These are phyloP conservation scores for Coniosporium tulheliwenetii DNA, from an alignment of 2,329 filamentous ascomycete genomes.

Conservation along the genomic window DNA sequence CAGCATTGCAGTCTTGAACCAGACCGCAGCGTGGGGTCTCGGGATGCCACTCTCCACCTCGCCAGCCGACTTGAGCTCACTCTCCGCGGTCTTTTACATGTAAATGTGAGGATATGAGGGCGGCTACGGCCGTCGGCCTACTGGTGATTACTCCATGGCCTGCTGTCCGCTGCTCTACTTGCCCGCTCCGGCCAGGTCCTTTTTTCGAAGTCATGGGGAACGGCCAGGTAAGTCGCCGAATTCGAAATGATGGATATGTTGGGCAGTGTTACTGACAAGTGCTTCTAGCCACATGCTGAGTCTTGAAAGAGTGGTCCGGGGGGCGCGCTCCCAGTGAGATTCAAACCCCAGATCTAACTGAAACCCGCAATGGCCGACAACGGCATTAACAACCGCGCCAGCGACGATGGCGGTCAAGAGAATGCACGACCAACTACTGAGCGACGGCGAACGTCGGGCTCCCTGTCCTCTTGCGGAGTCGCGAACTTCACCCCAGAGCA, in stretches of 20 bases:
- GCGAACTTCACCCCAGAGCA: constrained; percentile 79
- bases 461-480: constrained; percentile 49
- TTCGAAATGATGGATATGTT: too few species aligned
- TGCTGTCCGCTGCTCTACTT: not conserved
- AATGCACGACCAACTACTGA: constrained; percentile 6
- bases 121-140: constrained; percentile 37
- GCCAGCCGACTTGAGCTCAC: too few species aligned
- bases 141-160: constrained; percentile 17
- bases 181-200: not conserved
- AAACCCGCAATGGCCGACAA: not conserved
- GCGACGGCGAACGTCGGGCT: constrained; percentile 17
- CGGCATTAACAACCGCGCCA: too few species aligned
- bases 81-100: too few species aligned
- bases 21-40: too few species aligned
- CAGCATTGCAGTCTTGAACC: too few species aligned
- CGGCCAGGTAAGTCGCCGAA: too few species aligned
- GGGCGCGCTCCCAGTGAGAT: not conserved
- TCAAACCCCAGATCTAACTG: not conserved
- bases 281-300: too few species aligned
- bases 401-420: not conserved
- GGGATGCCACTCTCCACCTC: too few species aligned
- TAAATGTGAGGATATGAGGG: constrained; percentile 28
- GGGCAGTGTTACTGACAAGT: too few species aligned
- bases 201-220: not conserved
- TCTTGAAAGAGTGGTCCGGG: too few species aligned